A percentile compares a stretch with the other conserved stretches of the same genome.
These are phyloP conservation scores for Trypanosoma vivax DNA, from an alignment of 208 protist species.

Conservation along the genomic window DNA sequence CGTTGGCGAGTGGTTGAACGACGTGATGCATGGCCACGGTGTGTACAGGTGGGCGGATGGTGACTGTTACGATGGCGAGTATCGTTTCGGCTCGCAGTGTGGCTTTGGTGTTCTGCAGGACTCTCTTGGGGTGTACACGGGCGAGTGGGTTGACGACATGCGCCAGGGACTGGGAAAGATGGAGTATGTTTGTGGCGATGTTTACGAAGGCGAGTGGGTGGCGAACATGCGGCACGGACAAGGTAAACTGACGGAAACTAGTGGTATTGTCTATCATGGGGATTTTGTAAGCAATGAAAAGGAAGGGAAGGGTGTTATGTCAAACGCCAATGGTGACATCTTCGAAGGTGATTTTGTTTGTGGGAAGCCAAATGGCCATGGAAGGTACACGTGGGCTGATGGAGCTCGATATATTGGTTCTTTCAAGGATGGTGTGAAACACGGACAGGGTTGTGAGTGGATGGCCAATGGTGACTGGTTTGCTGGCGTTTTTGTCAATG, in stretches of 20 bases:
- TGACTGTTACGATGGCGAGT: slow-evolving; percentile 66
- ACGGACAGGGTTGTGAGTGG: slow-evolving; percentile 81
- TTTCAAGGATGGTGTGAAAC: slow-evolving; percentile 79
- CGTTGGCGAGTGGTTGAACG: slow-evolving; percentile 71
- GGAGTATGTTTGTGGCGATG: slow-evolving; percentile 61
- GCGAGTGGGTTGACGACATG: slow-evolving; percentile 83
- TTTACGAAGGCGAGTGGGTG: slow-evolving; percentile 87
- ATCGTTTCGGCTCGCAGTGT: slow-evolving; percentile 52
- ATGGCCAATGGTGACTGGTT: slow-evolving; percentile 75
- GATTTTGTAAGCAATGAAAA: slow-evolving; percentile 73
- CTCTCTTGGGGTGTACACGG: slow-evolving; percentile 63
- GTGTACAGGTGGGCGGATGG: slow-evolving; percentile 76
- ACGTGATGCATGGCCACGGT: slow-evolving; percentile 65
- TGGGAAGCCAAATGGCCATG: slow-evolving; percentile 69
- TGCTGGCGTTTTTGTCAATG: slow-evolving; percentile 60
- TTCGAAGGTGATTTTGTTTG: slow-evolving; percentile 79
- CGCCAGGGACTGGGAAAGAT: slow-evolving; percentile 74
- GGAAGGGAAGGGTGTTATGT: slow-evolving; percentile 68
- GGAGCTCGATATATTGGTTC: slow-evolving; percentile 73
- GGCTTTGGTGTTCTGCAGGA: slow-evolving; percentile 81
- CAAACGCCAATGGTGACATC: slow-evolving; percentile 61
- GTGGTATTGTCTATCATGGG: slow-evolving; percentile 54
- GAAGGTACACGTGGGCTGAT: slow-evolving; percentile 77
- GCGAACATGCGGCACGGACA: slow-evolving; percentile 76
- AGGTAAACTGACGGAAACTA: slow-evolving; percentile 61